These are phyloP conservation scores for Cryptococcus sp. DNA, from an alignment of 1,284 basidiomycete genomes.

Conservation along the genomic window DNA sequence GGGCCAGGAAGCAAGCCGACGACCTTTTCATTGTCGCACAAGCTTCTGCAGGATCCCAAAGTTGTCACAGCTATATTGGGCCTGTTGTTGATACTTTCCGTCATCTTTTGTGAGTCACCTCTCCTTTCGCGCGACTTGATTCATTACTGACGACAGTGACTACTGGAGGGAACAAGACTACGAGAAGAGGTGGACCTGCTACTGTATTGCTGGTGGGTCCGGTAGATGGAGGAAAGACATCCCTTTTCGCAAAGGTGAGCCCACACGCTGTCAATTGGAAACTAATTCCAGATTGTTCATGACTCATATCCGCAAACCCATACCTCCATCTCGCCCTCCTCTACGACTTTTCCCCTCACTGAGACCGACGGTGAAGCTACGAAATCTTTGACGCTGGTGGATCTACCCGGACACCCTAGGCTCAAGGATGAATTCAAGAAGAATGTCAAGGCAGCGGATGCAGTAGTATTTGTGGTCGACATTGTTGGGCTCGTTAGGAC, in stretches of 20 bases:
- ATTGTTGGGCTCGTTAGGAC: slow-evolving; percentile 35
- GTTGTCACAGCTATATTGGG: slow-evolving; percentile 32
- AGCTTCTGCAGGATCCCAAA: slow-evolving; percentile 28
- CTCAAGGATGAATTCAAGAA: slow-evolving; percentile 37
- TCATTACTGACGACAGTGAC: slow-evolving; percentile 2
- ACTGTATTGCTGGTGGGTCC: slow-evolving; percentile 40
- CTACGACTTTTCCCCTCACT: slow-evolving; percentile 28
- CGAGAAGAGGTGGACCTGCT: slow-evolving; percentile 22
- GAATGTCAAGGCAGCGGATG: slow-evolving; percentile 26
- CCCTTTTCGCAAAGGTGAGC: slow-evolving; percentile 42
- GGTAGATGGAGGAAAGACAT: slow-evolving; percentile 41
- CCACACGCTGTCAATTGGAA: too few relatives aligned
- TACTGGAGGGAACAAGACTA: slow-evolving; percentile 5
- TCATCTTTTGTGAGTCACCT: slow-evolving; percentile 21
- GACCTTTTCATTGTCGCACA: slow-evolving; percentile 19
- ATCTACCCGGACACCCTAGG: slow-evolving; percentile 47
- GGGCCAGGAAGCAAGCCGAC: background rate
- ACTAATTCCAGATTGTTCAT: slow-evolving; percentile 28
- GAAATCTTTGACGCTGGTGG: slow-evolving; percentile 33
- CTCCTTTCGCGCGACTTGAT: background rate
- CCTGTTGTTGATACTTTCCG: slow-evolving; percentile 19
- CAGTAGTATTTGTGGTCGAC: slow-evolving; percentile 46
- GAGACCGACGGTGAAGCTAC: slow-evolving; percentile 9
- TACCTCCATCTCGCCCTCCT: slow-evolving; percentile 35
- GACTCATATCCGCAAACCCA: slow-evolving; percentile 35